Conservation (phyloP, 257 asterid genomes). For the Scutellaria baicalensis region DNA sequence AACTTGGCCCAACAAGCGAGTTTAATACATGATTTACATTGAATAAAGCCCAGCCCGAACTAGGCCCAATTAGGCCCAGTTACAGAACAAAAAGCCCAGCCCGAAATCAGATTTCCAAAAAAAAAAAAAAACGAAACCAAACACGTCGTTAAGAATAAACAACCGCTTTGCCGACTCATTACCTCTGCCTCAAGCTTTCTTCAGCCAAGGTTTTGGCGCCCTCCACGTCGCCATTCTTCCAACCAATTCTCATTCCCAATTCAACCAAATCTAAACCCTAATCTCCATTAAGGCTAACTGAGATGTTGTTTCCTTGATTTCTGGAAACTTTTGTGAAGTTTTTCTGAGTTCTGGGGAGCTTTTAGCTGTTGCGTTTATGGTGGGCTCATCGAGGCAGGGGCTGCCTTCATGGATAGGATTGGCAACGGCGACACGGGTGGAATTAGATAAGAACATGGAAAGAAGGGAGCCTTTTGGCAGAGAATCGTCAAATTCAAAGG, state of each 20-base stretch:
- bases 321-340: background rate
- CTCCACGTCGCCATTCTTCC: conserved; percentile 12
- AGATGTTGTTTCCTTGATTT: background rate
- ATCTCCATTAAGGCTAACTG: background rate
- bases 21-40: too few relatives aligned
- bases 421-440: conserved; percentile 34
- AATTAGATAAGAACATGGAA: conserved; percentile 31
- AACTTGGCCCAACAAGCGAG: too few relatives aligned
- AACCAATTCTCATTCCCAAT: background rate
- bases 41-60: too few relatives aligned
- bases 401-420: conserved; percentile 55
- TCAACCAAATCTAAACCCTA: background rate
- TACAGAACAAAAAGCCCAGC: too few relatives aligned
- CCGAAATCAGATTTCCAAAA: too few relatives aligned
- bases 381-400: conserved; percentile 45
- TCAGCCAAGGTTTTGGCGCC: background rate
- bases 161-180: background rate
- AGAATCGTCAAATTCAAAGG: conserved; percentile 12
- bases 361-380: conserved; percentile 11
- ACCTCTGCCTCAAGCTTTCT: background rate
- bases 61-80: too few relatives aligned
- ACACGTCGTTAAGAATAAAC: background rate
- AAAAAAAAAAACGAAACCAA: too few relatives aligned
- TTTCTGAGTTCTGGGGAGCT: background rate
- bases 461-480: conserved; percentile 2